Conservation (phyloP, 805 yeast species). For the Debaryomyces prosopidis region DNA sequence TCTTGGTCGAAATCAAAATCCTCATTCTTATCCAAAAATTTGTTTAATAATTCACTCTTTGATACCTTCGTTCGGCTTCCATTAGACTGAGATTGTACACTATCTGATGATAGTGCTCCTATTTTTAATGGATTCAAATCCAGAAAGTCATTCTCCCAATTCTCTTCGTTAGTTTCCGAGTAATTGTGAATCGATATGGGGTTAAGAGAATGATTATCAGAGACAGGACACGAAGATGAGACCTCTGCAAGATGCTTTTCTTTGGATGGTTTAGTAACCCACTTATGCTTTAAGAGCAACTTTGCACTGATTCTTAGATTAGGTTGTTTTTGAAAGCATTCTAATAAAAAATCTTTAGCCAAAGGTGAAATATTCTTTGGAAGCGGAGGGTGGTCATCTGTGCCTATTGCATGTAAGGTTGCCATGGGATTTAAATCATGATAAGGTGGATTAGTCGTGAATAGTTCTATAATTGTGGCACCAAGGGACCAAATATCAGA, state of each 20-base stretch:
- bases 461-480: constrained; percentile 86
- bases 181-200: constrained; percentile 25
- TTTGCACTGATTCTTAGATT: constrained; percentile 55
- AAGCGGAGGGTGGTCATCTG: constrained; percentile 68
- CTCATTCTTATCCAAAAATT: constrained; percentile 28
- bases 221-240: neutral
- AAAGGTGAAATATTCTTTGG: constrained; percentile 51
- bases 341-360: constrained; percentile 57
- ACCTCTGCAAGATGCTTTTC: neutral
- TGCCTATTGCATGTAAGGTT: constrained; percentile 80
- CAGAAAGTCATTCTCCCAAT: constrained; percentile 35
- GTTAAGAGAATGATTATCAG: neutral
- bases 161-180: constrained; percentile 31
- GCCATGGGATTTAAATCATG: constrained; percentile 74
- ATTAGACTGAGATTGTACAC: neutral
- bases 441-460: constrained; percentile 87
- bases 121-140: constrained; percentile 13
- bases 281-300: constrained; percentile 56
- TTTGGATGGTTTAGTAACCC: constrained; percentile 43
- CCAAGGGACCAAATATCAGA: constrained; percentile 95
- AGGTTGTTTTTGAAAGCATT: constrained; percentile 75
- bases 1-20: constrained; percentile 14
- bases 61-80: constrained; percentile 9
- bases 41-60: constrained; percentile 30
- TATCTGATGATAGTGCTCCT: constrained; percentile 4